Evolutionary conservation across 805 yeast genomes (phyloP).

Genomic region (Pichia occidentalis): DNA sequence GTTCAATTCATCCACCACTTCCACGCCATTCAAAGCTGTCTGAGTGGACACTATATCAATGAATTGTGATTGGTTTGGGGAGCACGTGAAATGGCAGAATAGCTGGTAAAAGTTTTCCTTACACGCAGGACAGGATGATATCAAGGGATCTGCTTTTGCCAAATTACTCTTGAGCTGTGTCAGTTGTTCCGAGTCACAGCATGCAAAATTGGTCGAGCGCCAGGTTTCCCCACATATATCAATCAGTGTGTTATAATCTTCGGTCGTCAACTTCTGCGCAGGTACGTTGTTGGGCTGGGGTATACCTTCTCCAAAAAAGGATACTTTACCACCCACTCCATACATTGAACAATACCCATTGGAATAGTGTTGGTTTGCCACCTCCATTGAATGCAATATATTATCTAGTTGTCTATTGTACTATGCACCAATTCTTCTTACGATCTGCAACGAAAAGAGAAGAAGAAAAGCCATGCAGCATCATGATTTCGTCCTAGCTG

Average conservation of each 20-base stretch:
- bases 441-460: no score
- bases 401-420: no score
- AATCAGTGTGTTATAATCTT: conserved; percentile 39
- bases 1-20: conserved; percentile 65
- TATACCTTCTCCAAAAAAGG: conserved; percentile 68
- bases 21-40: conserved; percentile 41
- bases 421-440: no score
- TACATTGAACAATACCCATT: conserved; percentile 50
- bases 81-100: conserved; percentile 86
- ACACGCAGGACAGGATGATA: conserved; percentile 94
- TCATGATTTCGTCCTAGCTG: no score
- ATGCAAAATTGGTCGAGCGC: conserved; percentile 41
- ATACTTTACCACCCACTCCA: conserved; percentile 66
- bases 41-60: conserved; percentile 56
- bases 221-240: conserved; percentile 72
- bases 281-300: conserved; percentile 64
- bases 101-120: conserved; percentile 73
- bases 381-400: not conserved
- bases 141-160: conserved; percentile 69
- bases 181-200: conserved; percentile 69
- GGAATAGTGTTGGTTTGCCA: conserved; percentile 15
- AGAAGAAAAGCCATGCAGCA: no score
- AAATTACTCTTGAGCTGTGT: conserved; percentile 48
- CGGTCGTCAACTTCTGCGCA: conserved; percentile 42
- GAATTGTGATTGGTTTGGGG: conserved; percentile 73